Conservation (phyloP, 2,329 filamentous ascomycete genomes). For the Colletotrichum costaricense region DNA sequence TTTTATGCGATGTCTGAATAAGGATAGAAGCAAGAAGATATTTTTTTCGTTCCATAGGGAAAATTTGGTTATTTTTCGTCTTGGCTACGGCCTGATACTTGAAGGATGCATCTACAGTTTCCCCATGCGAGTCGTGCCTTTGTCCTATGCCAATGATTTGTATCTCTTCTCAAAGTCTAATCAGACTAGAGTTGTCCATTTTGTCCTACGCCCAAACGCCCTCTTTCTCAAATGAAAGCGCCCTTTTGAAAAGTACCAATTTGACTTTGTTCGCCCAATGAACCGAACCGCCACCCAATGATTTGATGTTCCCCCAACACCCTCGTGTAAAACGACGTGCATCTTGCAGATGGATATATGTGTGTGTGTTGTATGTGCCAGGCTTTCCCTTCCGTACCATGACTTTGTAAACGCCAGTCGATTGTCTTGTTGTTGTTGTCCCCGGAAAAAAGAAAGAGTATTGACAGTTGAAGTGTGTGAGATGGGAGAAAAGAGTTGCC, state of each 20-base stretch:
- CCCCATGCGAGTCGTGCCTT: not conserved
- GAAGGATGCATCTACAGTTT: not conserved
- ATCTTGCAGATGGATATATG: slow-evolving; percentile 10
- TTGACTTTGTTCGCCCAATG: not conserved
- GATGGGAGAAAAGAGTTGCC: not conserved
- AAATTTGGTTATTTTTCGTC: not conserved
- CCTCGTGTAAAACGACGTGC: not conserved
- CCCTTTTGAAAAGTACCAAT: not conserved
- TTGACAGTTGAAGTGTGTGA: not conserved
- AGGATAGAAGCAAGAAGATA: slow-evolving; percentile 18
- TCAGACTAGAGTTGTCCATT: not conserved
- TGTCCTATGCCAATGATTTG: not conserved
- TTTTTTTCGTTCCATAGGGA: not conserved
- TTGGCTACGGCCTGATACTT: slow-evolving; percentile 1
- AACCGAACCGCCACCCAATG: not conserved
- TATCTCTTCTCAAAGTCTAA: not conserved
- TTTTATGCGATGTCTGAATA: slow-evolving; percentile 17
- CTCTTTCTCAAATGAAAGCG: not conserved
- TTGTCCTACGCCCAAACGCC: slow-evolving; percentile 6
- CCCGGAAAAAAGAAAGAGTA: not conserved
- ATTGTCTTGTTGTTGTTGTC: not conserved
- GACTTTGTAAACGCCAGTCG: not conserved
- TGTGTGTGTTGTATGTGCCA: not conserved
- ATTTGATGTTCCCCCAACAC: not conserved
- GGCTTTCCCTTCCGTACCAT: not conserved